Conservation (phyloP, 306 rosid genomes). For the Mimosa pudica region DNA sequence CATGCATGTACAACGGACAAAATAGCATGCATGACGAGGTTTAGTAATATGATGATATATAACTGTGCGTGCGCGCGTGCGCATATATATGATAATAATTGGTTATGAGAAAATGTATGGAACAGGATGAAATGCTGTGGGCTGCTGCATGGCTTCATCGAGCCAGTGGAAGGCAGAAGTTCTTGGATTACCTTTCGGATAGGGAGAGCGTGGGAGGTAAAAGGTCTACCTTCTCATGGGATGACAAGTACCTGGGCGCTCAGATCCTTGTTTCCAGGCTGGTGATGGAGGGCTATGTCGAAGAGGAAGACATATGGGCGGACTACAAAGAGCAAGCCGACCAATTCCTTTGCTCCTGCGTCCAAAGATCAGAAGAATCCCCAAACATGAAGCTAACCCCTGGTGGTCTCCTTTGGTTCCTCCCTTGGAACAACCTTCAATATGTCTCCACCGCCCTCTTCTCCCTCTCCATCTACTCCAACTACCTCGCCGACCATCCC, state of each 20-base stretch:
- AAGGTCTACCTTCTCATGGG: conserved; percentile 60
- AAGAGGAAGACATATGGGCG: conserved; percentile 39
- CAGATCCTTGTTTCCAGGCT: conserved; percentile 59
- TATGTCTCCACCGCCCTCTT: conserved; percentile 58
- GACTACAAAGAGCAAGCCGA: conserved; percentile 56
- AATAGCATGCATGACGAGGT: too few relatives aligned
- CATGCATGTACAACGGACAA: too few relatives aligned
- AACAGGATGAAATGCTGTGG: conserved; percentile 66
- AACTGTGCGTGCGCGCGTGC: too few relatives aligned
- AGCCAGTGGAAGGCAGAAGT: conserved; percentile 35
- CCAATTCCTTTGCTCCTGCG: conserved; percentile 54
- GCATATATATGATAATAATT: too few relatives aligned
- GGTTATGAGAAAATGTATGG: not conserved
- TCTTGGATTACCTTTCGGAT: conserved; percentile 40
- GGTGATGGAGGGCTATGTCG: conserved; percentile 50
- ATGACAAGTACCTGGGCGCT: conserved; percentile 58
- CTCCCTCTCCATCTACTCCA: conserved; percentile 44
- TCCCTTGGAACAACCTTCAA: conserved; percentile 54
- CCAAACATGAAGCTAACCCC: conserved; percentile 42
- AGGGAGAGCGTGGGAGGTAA: conserved; percentile 38
- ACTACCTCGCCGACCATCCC: conserved; percentile 37
- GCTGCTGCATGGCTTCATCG: conserved; percentile 73
- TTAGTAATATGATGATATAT: too few relatives aligned
- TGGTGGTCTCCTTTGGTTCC: conserved; percentile 58
- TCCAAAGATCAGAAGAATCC: conserved; percentile 34